Base-by-base conservation (phyloP, 176 grass and related monocot species). In the Ananas comosus region DNA sequence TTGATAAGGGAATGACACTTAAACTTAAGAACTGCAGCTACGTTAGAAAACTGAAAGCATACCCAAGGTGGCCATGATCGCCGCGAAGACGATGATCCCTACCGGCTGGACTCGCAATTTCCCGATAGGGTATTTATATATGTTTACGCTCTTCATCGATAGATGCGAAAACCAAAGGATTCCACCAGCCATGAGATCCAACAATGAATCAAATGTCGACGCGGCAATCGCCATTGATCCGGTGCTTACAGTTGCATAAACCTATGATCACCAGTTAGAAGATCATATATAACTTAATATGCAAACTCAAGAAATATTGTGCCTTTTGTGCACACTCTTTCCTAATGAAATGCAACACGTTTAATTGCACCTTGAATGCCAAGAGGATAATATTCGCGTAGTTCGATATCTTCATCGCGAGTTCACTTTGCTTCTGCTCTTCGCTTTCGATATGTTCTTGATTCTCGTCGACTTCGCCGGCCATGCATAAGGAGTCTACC, bases 21-120 rank as follows among this genome's bases (percentile, higher is more conserved):
- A 7, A 42, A 42, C 33, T 42, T 8, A 42, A 42, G 33, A 7
- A 42, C 33, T 7, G 33, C 33, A 42, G 33, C 33, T 42, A 42
- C 33, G 5, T 42, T 4, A 42, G 14, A n/a, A 80, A 63, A 65
- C 64, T 68, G 14, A 77, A n/a, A 80, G 16, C 25, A 63, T 66
- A 88, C 91, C 91, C 69, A 91, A 82, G 67, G 85, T 91, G 63
- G 91, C 91, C 91, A 96, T 88, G 63, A 96, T 71, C 48, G 84
- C 85, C 9, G 91, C 85, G 22, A 91, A 96, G 52, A 96, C 42
- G 10, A 96, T 88, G 79, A 96, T 96, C 11, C 91, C 87, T 27
- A 96, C 87, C 5, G 87, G 91, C 64, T 91, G 91, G 24, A 91
- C 68, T 7, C 87, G 87, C 67, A 88, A 63, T 63, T 96, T 96